phyloP scores from a whole-genome alignment of 306 rosid species.

The Cicer chorassanicum region DNA sequence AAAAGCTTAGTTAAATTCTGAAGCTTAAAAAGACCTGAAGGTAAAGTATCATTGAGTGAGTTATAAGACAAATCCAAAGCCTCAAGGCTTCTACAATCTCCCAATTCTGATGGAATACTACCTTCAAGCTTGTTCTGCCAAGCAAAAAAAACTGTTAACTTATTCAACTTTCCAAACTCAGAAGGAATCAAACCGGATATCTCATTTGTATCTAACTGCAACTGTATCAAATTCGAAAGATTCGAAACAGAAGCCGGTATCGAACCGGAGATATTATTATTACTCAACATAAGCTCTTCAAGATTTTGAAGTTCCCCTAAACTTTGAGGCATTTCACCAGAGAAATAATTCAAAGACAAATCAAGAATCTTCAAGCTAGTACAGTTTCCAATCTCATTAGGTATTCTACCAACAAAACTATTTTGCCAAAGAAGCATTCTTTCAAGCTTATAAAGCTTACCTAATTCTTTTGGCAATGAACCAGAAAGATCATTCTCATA shows the following conservation, averaged over 20 bases:
- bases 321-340: constrained; percentile 73
- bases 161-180: constrained; percentile 65
- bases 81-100: constrained; percentile 64
- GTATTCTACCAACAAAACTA: constrained; percentile 63
- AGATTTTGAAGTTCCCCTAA: constrained; percentile 68
- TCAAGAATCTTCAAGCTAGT: constrained; percentile 66
- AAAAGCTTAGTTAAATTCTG: constrained; percentile 78
- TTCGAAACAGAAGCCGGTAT: constrained; percentile 67
- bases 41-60: constrained; percentile 67
- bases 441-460: constrained; percentile 75
- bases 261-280: constrained; percentile 78
- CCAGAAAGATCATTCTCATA: constrained; percentile 78
- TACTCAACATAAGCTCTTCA: constrained; percentile 87
- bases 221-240: constrained; percentile 70
- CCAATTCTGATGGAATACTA: constrained; percentile 66
- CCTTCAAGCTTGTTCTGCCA: constrained; percentile 95
- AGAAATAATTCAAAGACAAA: constrained; percentile 72
- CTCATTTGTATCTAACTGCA: constrained; percentile 79
- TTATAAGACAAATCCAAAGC: constrained; percentile 87
- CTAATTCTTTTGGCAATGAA: constrained; percentile 67
- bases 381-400: constrained; percentile 77
- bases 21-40: constrained; percentile 71
- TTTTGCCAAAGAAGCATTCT: constrained; percentile 85
- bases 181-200: constrained; percentile 75
- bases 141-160: constrained; percentile 68